Base-by-base conservation (phyloP, 148 eudicot genomes). In the Linanthus parryae region DNA sequence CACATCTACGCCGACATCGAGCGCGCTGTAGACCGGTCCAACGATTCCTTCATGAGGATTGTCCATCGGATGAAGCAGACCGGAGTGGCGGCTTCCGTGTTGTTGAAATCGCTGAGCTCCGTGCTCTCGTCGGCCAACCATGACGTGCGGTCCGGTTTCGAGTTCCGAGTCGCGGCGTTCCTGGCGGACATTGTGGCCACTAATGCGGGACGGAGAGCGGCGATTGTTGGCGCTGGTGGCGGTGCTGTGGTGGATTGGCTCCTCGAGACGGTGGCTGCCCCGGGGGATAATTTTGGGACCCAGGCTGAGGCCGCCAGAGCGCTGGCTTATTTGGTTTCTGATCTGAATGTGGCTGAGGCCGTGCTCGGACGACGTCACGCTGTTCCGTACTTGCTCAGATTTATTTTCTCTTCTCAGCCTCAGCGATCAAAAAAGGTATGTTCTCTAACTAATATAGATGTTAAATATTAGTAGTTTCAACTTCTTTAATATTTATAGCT, bases 221-320 rank as follows among this genome's bases (percentile, higher is more conserved):
- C 99, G 20, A 66, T 92, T 61, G 96, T 92, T 2, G 75, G 68
- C 5, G 99, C 99, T 0, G 99, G 99, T 0, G 79, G 78, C 15
- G 99, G 99, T 0, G 82, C 70, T 52, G 99, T 88, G 48, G 75
- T 87, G 34, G 99, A 92, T 61, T 92, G 99, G 99, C 52, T 92
- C 7, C 62, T 92, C 35, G 80, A 84, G 65, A 73, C 73, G 38
- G 91, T 74, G 56, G 73, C 74, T 7, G 51, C 48, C 11, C 52
- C 68, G 0, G 71, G 69, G 9, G 84, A 75, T 1, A 68, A 63
- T 69, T 43, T 52, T 44, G 87, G 71, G 26, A 82, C 85, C 0
- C 96, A 88, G 63, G 91, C 88, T 0, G 99, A 92, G 75, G 75
- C 96, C 4, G 99, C 96, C 3, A 80, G 99, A 66, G 94, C 99